Conservation (phyloP, 306 rosid species). For the Sindora glabra region DNA sequence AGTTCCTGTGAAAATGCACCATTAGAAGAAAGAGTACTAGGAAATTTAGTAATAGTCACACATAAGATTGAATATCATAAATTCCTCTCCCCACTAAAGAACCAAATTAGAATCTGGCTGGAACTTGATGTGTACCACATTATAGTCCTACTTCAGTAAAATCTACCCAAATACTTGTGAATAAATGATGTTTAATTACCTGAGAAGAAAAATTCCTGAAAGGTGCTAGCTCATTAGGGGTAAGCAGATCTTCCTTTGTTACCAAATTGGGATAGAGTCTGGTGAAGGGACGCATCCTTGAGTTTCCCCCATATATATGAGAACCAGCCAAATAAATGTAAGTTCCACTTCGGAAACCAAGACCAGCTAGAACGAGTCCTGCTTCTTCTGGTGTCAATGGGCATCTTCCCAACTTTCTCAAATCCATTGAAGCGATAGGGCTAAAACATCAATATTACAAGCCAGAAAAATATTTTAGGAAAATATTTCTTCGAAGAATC, state of each 20-base stretch:
- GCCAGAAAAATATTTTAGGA: neutral
- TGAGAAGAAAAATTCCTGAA: conserved; percentile 82
- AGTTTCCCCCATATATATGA: conserved; percentile 67
- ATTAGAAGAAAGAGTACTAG: too few relatives aligned
- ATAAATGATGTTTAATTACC: conserved; percentile 28
- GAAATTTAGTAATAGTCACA: too few relatives aligned
- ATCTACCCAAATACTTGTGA: neutral
- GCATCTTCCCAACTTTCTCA: conserved; percentile 80
- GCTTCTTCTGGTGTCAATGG: conserved; percentile 98
- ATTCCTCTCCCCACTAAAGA: neutral
- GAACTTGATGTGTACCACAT: neutral
- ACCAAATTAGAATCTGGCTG: neutral
- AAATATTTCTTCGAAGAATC: too few relatives aligned
- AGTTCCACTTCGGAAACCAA: conserved; percentile 63
- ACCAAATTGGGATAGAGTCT: conserved; percentile 76
- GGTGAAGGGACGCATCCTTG: conserved; percentile 68
- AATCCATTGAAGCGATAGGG: conserved; percentile 39
- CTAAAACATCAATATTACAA: conserved; percentile 19
- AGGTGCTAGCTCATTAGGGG: conserved; percentile 65
- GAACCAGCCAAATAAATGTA: conserved; percentile 86
- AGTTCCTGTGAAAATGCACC: neutral
- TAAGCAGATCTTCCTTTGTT: conserved; percentile 79
- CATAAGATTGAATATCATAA: too few relatives aligned
- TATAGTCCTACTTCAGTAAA: neutral
- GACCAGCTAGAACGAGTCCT: conserved; percentile 78